Percentiles rank a stretch among this genome's conserved stretches.
phyloP scores from a whole-genome alignment of 1,284 basidiomycete genomes.

The Tilletia setariae region DNA sequence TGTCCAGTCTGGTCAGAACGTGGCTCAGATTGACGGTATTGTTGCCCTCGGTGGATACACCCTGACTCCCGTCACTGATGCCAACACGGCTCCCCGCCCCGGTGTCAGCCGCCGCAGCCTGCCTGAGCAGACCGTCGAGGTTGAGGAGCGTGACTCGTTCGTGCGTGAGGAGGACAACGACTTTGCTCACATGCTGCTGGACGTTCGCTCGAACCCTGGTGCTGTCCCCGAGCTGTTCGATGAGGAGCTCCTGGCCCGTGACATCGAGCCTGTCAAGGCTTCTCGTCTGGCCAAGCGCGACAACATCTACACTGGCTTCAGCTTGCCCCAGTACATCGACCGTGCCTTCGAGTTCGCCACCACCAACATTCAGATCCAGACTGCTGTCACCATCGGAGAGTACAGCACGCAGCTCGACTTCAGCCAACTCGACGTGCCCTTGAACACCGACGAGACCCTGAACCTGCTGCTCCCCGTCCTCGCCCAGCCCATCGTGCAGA shows the following conservation, averaged over 20 bases:
- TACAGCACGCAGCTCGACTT: conserved; percentile 67
- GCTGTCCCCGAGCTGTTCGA: conserved; percentile 40
- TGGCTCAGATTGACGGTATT: conserved; percentile 67
- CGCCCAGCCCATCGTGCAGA: conserved; percentile 75
- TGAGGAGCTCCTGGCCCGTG: conserved; percentile 15
- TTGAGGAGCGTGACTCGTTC: conserved; percentile 21
- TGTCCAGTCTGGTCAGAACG: conserved; percentile 65
- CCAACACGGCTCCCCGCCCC: conserved; percentile 12
- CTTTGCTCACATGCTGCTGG: conserved; percentile 35
- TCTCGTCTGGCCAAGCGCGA: conserved; percentile 55
- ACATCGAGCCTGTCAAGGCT: conserved; percentile 20
- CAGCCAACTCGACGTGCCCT: conserved; percentile 63
- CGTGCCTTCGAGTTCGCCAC: conserved; percentile 66
- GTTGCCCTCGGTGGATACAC: conserved; percentile 69
- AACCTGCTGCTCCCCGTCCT: conserved; percentile 69
- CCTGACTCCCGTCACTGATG: conserved; percentile 58
- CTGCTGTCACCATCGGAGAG: conserved; percentile 66
- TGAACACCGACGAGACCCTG: conserved; percentile 65
- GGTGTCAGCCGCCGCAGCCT: conserved; percentile 6
- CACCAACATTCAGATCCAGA: conserved; percentile 65
- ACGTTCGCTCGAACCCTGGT: conserved; percentile 52
- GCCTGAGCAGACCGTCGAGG: conserved; percentile 33
- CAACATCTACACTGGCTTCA: conserved; percentile 61
- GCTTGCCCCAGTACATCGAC: conserved; percentile 67
- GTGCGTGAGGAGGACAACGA: conserved; percentile 39